Evolutionary conservation across 345 rosid genomes (phyloP), one percentile per base, ranked within the genome.

Genomic region (Heritiera littoralis): DNA sequence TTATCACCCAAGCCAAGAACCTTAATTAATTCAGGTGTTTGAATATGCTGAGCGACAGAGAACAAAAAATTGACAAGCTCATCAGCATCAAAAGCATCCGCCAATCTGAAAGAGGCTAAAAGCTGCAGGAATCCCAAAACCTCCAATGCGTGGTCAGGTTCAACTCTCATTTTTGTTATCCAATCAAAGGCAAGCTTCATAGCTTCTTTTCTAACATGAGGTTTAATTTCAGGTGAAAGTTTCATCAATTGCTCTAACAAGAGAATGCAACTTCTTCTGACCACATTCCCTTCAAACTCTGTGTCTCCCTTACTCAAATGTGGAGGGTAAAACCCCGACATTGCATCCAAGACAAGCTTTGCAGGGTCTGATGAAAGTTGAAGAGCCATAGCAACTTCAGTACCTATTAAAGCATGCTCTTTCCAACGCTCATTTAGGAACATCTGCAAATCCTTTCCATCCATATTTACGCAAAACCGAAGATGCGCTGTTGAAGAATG

Each of bases 91-190:
- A 86, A 88, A 72, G 66, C 61, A 20, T 80, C 72, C n/a, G 70
- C 84, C 72, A 88, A 61, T 52, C 72, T 49, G 64, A 77, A 88
- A 11, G 80, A 66, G 71, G 61, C 85, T 65, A 86, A 32, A 54
- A 86, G 83, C 51, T 3, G 64, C 78, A 86, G 77, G 80, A 84
- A 77, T 51, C 85, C 89, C 78, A 84, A 52, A 14, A 84, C 81
- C 74, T 82, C 84, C 35, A 67, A 59, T 32, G 43, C 20, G 72
- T 85, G 51, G 32, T 61, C 61, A 0, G 67, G 45, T 54, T 79
- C 81, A 10, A 9, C 17, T 13, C 28, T 74, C 83, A 87, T 56
- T 80, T 78, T 82, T 23, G 60, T 52, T 46, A 68, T 80, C 86
- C 81, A 84, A 74, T 66, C 72, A 23, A 9, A 3, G 32, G 86